A percentile compares a stretch with the other conserved stretches of the same genome.
phyloP scores from a whole-genome alignment of 331 rosid species.

The Arachis monticola region DNA sequence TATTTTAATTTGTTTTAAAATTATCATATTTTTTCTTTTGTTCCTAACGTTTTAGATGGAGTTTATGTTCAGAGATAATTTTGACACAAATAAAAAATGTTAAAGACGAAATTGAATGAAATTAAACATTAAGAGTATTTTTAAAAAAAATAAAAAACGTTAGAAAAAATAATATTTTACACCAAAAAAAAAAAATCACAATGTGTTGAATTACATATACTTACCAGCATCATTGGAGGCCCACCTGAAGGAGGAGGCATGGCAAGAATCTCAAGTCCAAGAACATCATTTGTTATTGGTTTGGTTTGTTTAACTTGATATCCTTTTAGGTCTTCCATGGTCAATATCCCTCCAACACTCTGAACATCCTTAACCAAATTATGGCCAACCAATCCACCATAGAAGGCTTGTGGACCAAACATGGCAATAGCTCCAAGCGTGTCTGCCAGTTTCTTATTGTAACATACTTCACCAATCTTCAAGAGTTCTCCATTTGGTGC shows the following conservation, averaged over 20 bases:
- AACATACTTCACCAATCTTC: constrained; percentile 52
- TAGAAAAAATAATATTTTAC: no score
- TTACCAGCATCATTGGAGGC: constrained; percentile 73
- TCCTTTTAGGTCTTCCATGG: constrained; percentile 57
- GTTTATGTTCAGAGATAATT: no score
- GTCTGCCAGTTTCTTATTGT: constrained; percentile 60
- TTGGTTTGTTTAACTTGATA: constrained; percentile 54
- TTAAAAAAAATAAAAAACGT: no score
- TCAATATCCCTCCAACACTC: constrained; percentile 71
- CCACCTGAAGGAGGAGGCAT: constrained; percentile 97
- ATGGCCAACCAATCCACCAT: constrained; percentile 63
- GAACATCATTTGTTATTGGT: constrained; percentile 50
- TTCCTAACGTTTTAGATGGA: no score
- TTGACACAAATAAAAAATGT: no score
- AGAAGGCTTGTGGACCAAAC: constrained; percentile 59
- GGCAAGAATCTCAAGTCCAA: constrained; percentile 63
- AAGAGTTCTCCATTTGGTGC: constrained; percentile 68
- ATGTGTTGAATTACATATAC: constrained; percentile 32
- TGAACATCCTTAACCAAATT: constrained; percentile 63
- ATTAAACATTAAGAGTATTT: no score
- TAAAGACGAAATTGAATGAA: no score
- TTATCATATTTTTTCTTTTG: no score
- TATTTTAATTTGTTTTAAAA: no score
- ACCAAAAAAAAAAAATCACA: no score
- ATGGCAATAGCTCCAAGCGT: constrained; percentile 56